Evolutionary conservation across 2,329 filamentous ascomycete species (phyloP).

Genomic region (Alternaria brassicae): DNA sequence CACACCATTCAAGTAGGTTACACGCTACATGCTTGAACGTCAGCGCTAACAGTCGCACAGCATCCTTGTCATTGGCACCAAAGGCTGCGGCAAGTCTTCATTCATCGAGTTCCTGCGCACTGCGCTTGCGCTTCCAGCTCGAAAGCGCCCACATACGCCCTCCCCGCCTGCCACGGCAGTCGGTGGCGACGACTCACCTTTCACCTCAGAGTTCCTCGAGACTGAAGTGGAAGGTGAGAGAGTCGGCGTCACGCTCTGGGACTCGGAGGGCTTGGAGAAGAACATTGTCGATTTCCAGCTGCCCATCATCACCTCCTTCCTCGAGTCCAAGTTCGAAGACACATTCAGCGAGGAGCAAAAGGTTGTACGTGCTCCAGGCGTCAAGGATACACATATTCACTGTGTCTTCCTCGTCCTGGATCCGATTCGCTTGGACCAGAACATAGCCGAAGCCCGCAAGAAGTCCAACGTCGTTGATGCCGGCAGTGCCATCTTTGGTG

Average conservation of each 20-base stretch:
- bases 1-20: slow-evolving; percentile 93
- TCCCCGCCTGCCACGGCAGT: slow-evolving; percentile 56
- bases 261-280: slow-evolving; percentile 93
- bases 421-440: slow-evolving; percentile 82
- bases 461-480: slow-evolving; percentile 57
- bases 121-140: slow-evolving; percentile 80
- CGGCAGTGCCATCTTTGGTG: slow-evolving; percentile 64
- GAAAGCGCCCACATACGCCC: slow-evolving; percentile 67
- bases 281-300: slow-evolving; percentile 94
- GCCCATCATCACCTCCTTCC: slow-evolving; percentile 86
- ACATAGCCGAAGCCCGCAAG: slow-evolving; percentile 71
- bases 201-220: slow-evolving; percentile 88
- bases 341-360: slow-evolving; percentile 98
- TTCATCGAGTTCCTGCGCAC: slow-evolving; percentile 95
- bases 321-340: slow-evolving; percentile 98
- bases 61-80: slow-evolving; percentile 87
- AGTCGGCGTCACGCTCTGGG: slow-evolving; percentile 93
- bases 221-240: slow-evolving; percentile 93
- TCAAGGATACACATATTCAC: slow-evolving; percentile 96
- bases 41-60: slow-evolving; percentile 57
- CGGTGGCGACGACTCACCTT: slow-evolving; percentile 59
- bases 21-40: neutral
- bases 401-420: slow-evolving; percentile 93
- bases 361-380: slow-evolving; percentile 88
- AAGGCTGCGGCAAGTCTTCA: slow-evolving; percentile 90